Evolutionary conservation across 495 filamentous ascomycete genomes (phyloP), one percentile per base, ranked within the genome.

Genomic region (Trichocladium antarcticum): DNA sequence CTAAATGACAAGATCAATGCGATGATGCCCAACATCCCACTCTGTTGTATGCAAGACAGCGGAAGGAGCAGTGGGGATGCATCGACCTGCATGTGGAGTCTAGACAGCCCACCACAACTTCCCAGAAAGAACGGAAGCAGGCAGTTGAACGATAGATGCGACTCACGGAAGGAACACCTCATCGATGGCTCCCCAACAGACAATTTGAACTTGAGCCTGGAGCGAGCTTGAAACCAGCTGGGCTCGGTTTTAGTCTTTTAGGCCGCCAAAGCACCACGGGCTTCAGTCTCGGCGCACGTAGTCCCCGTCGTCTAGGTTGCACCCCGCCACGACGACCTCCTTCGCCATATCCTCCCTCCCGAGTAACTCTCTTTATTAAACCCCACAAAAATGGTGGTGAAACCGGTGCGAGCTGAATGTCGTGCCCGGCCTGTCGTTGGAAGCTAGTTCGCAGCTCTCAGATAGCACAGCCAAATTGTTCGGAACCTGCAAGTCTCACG

Each of bases 11-110:
- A 49, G 21, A 17, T 11, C 34, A 9, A 54, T 54, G 51, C 51
- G 51, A 48, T 54, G 51, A 40, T 54, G 51, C 51, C 51, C 45
- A 49, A 54, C 36, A 43, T 39, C 24, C 17, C 11, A 6, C 5
- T 12, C 39, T 27, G n/a, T 35, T 15, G 51, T 41, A 35, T 54
- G 51, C 35, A 41, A 22, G 9, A 31, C 22, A 2, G 35, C 34
- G 22, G 40, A 43, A 38, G 34, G 22, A 35, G 34, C 21, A 22
- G 14, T 15, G 20, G n/a, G 27, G 39, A 14, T 38, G 37, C 50
- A 43, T 53, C 15, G 17, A 31, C 15, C 32, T n/a, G 16, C 36
- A 17, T 35, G 6, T 47, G 28, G n/a, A n/a, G n/a, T n/a, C n/a
- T n/a, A n/a, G n/a, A 40, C 37, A 28, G 14, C 32, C 21, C 48